phyloP scores from a whole-genome alignment of 345 rosid genomes.

The Populus ilicifolia region DNA sequence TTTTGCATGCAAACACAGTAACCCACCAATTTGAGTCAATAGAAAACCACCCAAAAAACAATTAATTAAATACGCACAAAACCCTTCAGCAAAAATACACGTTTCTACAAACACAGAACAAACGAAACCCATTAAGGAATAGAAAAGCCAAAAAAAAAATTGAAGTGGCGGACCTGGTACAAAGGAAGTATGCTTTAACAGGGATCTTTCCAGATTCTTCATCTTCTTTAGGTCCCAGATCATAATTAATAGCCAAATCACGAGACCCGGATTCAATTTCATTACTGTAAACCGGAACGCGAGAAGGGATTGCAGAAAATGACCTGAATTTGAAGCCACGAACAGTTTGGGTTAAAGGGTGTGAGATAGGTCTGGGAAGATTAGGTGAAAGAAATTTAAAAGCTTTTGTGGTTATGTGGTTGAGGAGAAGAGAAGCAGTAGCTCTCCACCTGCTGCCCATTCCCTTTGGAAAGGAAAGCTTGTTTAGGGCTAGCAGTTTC shows the following conservation, averaged over 20 bases:
- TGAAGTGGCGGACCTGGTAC: constrained; percentile 52
- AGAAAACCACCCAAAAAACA: background rate
- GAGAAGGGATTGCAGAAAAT: constrained; percentile 60
- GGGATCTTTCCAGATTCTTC: constrained; percentile 67
- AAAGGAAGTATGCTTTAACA: constrained; percentile 73
- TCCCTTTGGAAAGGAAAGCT: constrained; percentile 20
- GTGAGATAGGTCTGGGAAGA: constrained; percentile 6
- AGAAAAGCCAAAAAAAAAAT: background rate
- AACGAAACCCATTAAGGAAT: background rate
- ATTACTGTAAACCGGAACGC: constrained; percentile 38
- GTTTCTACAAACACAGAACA: background rate
- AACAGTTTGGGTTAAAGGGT: constrained; percentile 5
- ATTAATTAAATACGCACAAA: background rate
- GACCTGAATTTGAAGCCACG: constrained; percentile 26
- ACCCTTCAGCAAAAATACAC: background rate
- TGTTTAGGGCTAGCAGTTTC: background rate
- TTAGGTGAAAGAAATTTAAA: constrained; percentile 1
- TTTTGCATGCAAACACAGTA: background rate
- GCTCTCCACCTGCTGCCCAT: constrained; percentile 71
- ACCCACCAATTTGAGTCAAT: background rate
- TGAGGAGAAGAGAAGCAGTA: constrained; percentile 39
- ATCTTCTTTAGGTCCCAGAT: constrained; percentile 42
- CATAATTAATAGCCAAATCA: constrained; percentile 36
- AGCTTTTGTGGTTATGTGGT: constrained; percentile 25
- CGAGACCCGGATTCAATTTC: constrained; percentile 49